Evolutionary conservation across 2,329 filamentous ascomycete genomes (phyloP), one percentile per base, ranked within the genome.

Genomic region (Berkeleyomyces basicola): DNA sequence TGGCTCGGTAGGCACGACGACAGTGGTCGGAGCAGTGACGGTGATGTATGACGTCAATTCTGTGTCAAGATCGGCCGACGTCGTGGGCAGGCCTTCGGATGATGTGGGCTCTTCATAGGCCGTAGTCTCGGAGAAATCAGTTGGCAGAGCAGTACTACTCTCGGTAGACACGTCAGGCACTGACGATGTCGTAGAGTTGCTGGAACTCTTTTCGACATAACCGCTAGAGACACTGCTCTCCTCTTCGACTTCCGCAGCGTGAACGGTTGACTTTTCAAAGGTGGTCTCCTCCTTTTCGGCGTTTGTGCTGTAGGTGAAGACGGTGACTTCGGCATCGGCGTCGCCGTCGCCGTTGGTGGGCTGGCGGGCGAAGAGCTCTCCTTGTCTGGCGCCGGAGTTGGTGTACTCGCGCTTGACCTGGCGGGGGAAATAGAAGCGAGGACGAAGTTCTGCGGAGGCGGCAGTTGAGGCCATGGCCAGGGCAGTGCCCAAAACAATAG

Each of bases 361-460:
- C 58, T 44, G 37, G 43, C 69, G 68, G n/a, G 69, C 67, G 58
- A 69, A 67, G 1, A 67, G 64, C 16, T 66, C 67, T 37, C 67
- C 62, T 60, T 69, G 69, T 47, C 73, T 73, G 65, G 70, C 69
- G n/a, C 76, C 77, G 11, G 69, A 70, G 68, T 80, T 79, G 65
- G 68, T 67, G 61, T 76, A 73, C 64, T 78, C 73, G 62, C 80
- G 76, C 72, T 78, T 82, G 68, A 83, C 74, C 51, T 81, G 75
- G 63, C 78, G 75, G 10, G 81, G 81, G 66, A 79, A 83, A 70
- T 82, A 83, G 68, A 82, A 80, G 69, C 75, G 77, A 16, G 80
- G 79, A 65, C 73, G 72, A 44, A 70, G 67, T 62, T 77, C 73
- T 31, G 77, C 78, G 66, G 72, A 72, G 63, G 73, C 74, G n/a